Evolutionary conservation across 306 rosid genomes (phyloP), one percentile per base, ranked within the genome.

Genomic region (peach (Prunus persica)): DNA sequence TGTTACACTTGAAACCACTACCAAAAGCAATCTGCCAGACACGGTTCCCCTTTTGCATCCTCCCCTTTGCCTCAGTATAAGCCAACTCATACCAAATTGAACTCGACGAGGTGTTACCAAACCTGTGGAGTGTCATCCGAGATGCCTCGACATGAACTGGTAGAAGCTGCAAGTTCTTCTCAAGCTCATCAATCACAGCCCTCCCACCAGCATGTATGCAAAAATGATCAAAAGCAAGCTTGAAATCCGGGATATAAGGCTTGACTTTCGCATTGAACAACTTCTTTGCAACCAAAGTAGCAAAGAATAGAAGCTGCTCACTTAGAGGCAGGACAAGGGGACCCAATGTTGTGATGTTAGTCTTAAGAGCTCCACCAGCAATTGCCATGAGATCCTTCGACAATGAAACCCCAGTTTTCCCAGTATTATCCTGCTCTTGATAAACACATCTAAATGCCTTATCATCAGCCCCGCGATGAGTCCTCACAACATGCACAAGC

Each of bases 1-100:
- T 91, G 77, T 89, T 91, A 68, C 96, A 91, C 84, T 88, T 90
- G 58, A 88, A 85, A 11, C 93, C 93, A 24, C 93, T 91, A 1
- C 93, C 96, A 25, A 87, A 88, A 4, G 90, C 93, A 67, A 87
- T 87, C 83, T 89, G 96, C 96, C 96, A 89, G 2, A 91, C 83
- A 0, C 88, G 46, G 62, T 87, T 84, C 8, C 89, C 86, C 67
- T 79, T 87, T 50, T 72, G 80, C 78, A 88, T 77, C 60, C 85
- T 85, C 2, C 88, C 81, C 52, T 91, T 91, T 2, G 90, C 91
- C 67, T 91, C 96, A 0, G 65, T 87, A 70, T 88, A 91, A 72
- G 91, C 93, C 69, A 88, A 73, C 79, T 91, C 90, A 76, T 91
- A 88, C 93, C 96, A 90, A 46, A 88, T 86, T 1, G 96, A 90